Evolutionary conservation across 805 yeast genomes (phyloP).

Genomic region (Kluyveromyces lactis): DNA sequence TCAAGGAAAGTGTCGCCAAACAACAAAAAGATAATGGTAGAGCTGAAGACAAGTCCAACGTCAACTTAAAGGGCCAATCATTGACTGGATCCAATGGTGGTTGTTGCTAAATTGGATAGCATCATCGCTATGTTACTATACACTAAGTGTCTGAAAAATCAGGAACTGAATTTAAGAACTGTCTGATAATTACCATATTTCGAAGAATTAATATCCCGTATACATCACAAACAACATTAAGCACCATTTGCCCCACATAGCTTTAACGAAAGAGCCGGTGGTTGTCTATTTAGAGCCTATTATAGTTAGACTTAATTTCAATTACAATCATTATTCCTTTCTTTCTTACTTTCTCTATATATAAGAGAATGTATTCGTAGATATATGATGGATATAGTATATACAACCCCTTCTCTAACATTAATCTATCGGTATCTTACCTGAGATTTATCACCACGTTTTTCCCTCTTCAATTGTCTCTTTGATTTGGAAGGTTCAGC

Average conservation of each 20-base stretch:
- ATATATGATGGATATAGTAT: too few species aligned
- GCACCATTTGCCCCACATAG: too few species aligned
- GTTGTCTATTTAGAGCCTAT: not conserved
- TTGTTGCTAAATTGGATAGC: conserved; percentile 36
- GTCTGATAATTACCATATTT: too few species aligned
- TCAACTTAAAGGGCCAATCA: conserved; percentile 66
- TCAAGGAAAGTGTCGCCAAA: conserved; percentile 89
- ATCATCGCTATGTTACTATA: not conserved
- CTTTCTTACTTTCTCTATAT: not conserved
- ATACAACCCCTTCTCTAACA: too few species aligned
- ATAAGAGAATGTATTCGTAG: not conserved
- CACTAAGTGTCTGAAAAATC: too few species aligned
- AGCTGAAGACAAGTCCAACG: conserved; percentile 47
- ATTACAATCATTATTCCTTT: not conserved
- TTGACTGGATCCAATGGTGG: conserved; percentile 37
- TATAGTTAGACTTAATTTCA: not conserved
- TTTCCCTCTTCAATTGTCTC: conserved; percentile 35
- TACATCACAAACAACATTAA: too few species aligned
- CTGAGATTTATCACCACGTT: conserved; percentile 32
- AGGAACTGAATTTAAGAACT: too few species aligned
- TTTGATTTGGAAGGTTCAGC: conserved; percentile 27
- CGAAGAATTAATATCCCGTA: too few species aligned
- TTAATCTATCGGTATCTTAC: conserved; percentile 19
- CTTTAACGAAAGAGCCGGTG: too few species aligned
- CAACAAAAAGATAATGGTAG: conserved; percentile 35